Evolutionary conservation across 1,284 basidiomycete genomes (phyloP), one percentile per base, ranked within the genome.

Genomic region (Trametes hirsuta): DNA sequence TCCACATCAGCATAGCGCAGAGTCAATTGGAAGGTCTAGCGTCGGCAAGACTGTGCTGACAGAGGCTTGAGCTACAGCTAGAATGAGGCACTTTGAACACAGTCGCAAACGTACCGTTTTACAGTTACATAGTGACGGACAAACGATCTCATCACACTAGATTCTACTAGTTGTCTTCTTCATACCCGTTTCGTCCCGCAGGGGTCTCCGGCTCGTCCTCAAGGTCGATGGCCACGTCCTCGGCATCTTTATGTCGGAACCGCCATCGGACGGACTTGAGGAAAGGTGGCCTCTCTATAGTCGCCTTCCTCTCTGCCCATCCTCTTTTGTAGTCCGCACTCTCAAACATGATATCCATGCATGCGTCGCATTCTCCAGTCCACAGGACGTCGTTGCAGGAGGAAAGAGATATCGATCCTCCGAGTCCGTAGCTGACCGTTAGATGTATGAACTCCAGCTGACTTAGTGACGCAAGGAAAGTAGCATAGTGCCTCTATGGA

Each of bases 321-420:
- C 65, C 61, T 9, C 18, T 4, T 39, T 53, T 45, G 44, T 60
- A 68, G 21, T 47, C 48, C 22, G 53, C 50, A 21, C 18, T 15
- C 5, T 55, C 35, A 40, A 60, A 68, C 66, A 68, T 64, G 41
- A 65, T 58, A 44, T 62, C 58, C 61, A 68, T 66, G 47, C 66
- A 68, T 1, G 61, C 62, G 56, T 66, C 65, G 50, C 66, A 68
- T 44, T 68, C 65, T 9, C 66, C 66, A 4, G 56, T 47, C 66
- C 66, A 68, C 1, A 64, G 6, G 30, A 25, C 50, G 22, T 60
- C 49, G 44, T 68, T 65, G 37, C 18, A 35, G 8, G 54, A 39
- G 6, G 42, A 47, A 6, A 66, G 34, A 6, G 61, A 57, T 2
- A 37, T 55, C 9, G 25, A 30, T 0, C 64, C 65, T 14, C 53